Percentiles rank a stretch among this genome's conserved stretches.
Conservation (phyloP, 139 green algal species). For the Ostreobium quekettii region DNA sequence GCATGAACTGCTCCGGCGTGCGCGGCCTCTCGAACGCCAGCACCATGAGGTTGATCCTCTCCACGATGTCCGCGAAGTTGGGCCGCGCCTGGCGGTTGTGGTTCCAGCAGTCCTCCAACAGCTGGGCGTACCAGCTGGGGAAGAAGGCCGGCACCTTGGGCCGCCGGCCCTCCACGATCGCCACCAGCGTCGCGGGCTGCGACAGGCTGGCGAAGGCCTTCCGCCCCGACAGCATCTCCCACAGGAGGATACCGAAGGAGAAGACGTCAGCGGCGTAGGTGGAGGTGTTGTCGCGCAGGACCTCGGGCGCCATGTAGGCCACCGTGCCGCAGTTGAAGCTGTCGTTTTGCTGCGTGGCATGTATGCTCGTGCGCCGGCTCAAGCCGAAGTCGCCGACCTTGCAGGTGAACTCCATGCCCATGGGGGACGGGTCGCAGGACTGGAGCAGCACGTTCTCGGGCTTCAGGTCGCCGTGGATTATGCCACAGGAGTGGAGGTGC, state of each 20-base stretch:
- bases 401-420: slow-evolving; percentile 27
- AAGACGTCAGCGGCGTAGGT: slow-evolving; percentile 4
- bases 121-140: not conserved
- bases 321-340: slow-evolving; percentile 11
- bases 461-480: slow-evolving; percentile 58
- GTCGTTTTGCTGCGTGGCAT: not conserved
- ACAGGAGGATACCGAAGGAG: slow-evolving; percentile 8
- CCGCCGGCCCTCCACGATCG: slow-evolving; percentile 12
- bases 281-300: not conserved
- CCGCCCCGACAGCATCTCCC: slow-evolving; percentile 2
- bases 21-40: not conserved
- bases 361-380: too few relatives aligned
- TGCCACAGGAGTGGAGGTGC: slow-evolving; percentile 38
- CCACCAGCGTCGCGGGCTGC: not conserved
- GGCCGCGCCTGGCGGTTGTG: not conserved
- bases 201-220: slow-evolving; percentile 3
- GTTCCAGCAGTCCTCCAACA: not conserved
- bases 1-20: too few relatives aligned
- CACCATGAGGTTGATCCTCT: not conserved
- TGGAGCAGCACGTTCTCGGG: slow-evolving; percentile 45
- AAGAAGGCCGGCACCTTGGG: not conserved
- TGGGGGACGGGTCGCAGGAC: slow-evolving; percentile 4
- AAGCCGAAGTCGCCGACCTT: slow-evolving; percentile 57
- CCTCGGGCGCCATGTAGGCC: slow-evolving; percentile 17
- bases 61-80: not conserved